Base-by-base conservation (phyloP, 2,329 filamentous ascomycete species). In the Anthostomella pinea region DNA sequence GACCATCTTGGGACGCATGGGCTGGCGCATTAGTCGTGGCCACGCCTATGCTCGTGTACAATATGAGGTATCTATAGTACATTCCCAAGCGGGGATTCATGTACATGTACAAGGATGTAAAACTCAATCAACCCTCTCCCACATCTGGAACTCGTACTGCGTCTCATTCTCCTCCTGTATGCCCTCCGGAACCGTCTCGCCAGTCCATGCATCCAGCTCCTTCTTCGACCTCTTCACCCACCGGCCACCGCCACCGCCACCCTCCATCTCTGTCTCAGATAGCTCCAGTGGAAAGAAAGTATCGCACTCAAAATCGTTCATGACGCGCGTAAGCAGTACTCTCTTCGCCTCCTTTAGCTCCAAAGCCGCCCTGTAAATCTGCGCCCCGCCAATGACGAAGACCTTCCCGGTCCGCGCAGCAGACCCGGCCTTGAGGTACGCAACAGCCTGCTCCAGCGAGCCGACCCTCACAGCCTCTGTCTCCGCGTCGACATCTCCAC, bases 351-450 rank as follows among this genome's bases (percentile, higher is more conserved):
- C 72, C 26, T 63, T 57, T 39, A 79, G 53, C 49, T 66, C 58
- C 56, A 97, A 68, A 10, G 87, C 83, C 15, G 81, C 75, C 24
- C 68, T 70, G 64, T 97, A 98, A 48, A 97, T 83, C 66, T 89
- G 84, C 38, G 81, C 85, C 4, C 93, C 93, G 16, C 93, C 93
- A 53, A 98, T 96, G 27, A 97, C 77, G 62, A 90, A 97, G 3
- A 88, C 73, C 51, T 77, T 75, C 7, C 72, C 75, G 21, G 81
- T 51, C 48, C 51, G 43, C 49, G 39, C 48, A 32, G 18, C 34
- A 30, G 33, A 60, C 57, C 30, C 72, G 57, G 18, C 51, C n/a
- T 30, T 24, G 4, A 74, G 64, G 36, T 69, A 69, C 30, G 56
- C 53, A 26, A 87, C 49, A 3, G 81, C 81, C 32, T 69, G 65